These are phyloP conservation scores for Neophaeococcomyces mojaviensis DNA, from an alignment of 2,329 filamentous ascomycete species.

Conservation along the genomic window DNA sequence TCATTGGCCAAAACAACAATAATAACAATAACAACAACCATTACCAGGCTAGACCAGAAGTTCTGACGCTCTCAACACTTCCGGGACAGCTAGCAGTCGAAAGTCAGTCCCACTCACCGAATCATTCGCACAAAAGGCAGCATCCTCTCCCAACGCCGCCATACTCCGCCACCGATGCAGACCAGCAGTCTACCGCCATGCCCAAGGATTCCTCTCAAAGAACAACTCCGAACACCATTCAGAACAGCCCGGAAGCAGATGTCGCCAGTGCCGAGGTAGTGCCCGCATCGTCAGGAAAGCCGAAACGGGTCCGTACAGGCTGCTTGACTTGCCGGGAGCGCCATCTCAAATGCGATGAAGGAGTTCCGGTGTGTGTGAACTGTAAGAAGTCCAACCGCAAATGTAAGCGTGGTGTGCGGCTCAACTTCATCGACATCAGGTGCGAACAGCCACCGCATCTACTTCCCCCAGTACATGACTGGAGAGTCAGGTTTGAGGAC, in stretches of 20 bases:
- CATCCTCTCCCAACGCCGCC: constrained; percentile 16
- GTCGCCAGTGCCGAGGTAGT: constrained; percentile 11
- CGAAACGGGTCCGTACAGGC: constrained; percentile 81
- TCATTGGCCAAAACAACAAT: no score
- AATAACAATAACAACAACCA: no score
- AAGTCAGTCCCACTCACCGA: no score
- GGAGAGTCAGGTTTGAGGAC: constrained; percentile 72
- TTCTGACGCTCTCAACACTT: no score
- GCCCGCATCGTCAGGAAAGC: constrained; percentile 42
- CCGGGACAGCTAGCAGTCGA: no score
- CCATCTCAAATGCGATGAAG: constrained; percentile 87
- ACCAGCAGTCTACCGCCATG: constrained; percentile 13
- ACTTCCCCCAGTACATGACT: constrained; percentile 55
- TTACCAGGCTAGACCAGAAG: no score
- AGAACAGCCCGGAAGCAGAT: constrained; percentile 17
- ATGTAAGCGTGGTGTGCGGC: constrained; percentile 76
- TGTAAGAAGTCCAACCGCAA: constrained; percentile 79
- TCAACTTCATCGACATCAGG: constrained; percentile 87
- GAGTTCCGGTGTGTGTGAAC: constrained; percentile 59
- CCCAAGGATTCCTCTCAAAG: constrained; percentile 19
- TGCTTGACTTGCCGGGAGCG: constrained; percentile 84
- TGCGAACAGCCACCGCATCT: constrained; percentile 55
- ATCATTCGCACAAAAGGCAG: no score
- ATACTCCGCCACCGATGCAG: constrained; percentile 17
- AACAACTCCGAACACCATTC: constrained; percentile 16